Base-by-base conservation (phyloP, 2,329 filamentous ascomycete species). In the Colletotrichum incanum region DNA sequence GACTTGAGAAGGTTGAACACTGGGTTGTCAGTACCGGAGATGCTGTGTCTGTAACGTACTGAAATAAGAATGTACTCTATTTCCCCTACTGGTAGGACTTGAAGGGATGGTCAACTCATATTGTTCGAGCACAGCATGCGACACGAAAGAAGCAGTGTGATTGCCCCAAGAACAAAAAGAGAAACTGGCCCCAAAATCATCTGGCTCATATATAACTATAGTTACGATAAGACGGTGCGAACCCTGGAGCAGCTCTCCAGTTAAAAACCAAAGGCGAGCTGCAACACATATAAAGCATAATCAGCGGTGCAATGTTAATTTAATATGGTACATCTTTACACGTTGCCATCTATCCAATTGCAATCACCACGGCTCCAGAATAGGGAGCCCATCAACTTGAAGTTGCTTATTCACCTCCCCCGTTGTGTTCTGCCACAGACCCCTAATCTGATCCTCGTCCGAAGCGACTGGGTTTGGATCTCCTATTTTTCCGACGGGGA, bases 351-450 rank as follows among this genome's bases (percentile, higher is more conserved):
- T 28, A 7, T 3, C 5, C 50, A 54, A 28, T 11, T 6, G 20
- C 9, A 31, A 26, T 72, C 54, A 69, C 70, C 60, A 69, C 5
- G 7, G 18, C 26, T 52, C 28, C 8, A 73, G 6, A 9, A 23
- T 2, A 8, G 66, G 28, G 0, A 73, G 18, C 11, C 50, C 28
- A 5, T 62, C 66, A 6, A 62, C 49, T 0, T 41, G 23, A 0
- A 73, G 3, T 1, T 65, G 31, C 41, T 5, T 59, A 26, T 73
- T 69, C 55, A 75, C 50, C 47, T 73, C 67, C 1, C 45, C 31
- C 2, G 47, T 67, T 2, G 73, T 72, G 16, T 37, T 68, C 1
- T 74, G 60, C 75, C 76, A 76, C 11, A 76, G 49, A 1, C 37
- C 63, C 50, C 37, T n/a, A 1, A 50, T 55, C 12, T 74, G 71